Conservation (phyloP, 257 asterid species). For the Capsicum chinense region DNA sequence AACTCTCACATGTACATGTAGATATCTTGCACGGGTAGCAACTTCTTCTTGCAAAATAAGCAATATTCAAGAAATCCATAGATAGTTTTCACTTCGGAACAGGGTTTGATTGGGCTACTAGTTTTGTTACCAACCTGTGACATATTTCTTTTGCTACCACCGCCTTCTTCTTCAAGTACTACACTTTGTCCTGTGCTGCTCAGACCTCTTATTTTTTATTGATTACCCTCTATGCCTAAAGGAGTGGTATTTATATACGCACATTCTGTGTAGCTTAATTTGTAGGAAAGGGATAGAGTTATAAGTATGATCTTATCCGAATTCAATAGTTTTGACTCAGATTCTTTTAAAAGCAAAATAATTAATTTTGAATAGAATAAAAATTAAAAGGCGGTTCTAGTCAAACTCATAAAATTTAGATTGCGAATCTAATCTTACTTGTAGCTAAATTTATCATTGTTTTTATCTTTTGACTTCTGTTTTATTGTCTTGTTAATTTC, state of each 20-base stretch:
- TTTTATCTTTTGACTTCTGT: neutral
- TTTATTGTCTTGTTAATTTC: neutral
- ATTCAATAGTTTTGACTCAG: too few species aligned
- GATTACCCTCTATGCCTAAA: too few species aligned
- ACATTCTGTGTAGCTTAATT: too few species aligned
- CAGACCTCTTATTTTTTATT: too few species aligned
- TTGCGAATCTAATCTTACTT: neutral
- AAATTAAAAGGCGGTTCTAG: neutral
- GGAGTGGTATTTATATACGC: too few species aligned
- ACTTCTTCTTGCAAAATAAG: slow-evolving; percentile 68
- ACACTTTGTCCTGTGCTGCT: too few species aligned
- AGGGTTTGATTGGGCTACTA: slow-evolving; percentile 58
- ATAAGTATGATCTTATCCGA: too few species aligned
- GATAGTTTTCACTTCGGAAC: neutral
- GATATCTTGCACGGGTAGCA: slow-evolving; percentile 75
- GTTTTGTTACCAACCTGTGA: slow-evolving; percentile 65
- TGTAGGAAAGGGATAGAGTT: too few species aligned
- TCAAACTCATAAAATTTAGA: neutral
- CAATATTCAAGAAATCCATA: slow-evolving; percentile 67
- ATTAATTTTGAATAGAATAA: neutral
- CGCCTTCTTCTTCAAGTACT: too few species aligned
- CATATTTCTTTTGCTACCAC: too few species aligned
- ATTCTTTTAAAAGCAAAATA: neutral
- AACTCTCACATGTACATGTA: slow-evolving; percentile 83
- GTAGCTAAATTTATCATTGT: neutral